Evolutionary conservation across 1,139 yeast species (phyloP).

Genomic region (Arxiozyma telluris): DNA sequence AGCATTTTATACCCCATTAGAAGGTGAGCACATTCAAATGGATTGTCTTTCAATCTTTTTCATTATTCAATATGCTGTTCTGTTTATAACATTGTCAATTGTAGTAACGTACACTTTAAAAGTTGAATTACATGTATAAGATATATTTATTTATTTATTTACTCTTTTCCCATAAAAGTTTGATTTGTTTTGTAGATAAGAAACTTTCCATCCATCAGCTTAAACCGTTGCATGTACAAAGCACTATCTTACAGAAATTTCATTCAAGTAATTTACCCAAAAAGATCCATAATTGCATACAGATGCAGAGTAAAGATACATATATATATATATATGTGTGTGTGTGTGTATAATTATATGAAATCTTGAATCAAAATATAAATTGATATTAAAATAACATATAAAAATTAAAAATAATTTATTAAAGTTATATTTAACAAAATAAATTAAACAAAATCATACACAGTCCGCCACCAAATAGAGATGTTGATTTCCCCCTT

Average conservation of each 20-base stretch:
- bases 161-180: not conserved
- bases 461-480: conserved; percentile 10
- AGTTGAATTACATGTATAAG: conserved; percentile 30
- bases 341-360: too few relatives aligned
- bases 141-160: not conserved
- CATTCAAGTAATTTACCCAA: too few relatives aligned
- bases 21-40: conserved; percentile 55
- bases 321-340: too few relatives aligned
- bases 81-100: conserved; percentile 54
- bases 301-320: too few relatives aligned
- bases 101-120: conserved; percentile 50
- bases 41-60: conserved; percentile 71
- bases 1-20: conserved; percentile 69
- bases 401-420: not conserved
- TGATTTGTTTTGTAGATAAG: not conserved
- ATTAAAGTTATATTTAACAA: not conserved
- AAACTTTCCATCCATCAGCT: too few relatives aligned
- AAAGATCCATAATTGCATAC: too few relatives aligned
- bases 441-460: conserved; percentile 4
- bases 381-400: not conserved
- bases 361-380: too few relatives aligned
- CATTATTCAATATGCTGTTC: conserved; percentile 55
- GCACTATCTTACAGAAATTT: too few relatives aligned
- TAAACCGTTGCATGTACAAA: too few relatives aligned
- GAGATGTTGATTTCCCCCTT: not conserved